A percentile compares a stretch with the other conserved stretches of the same genome.
Evolutionary conservation across 2,329 filamentous ascomycete genomes (phyloP).

Genomic region (Paramyrothecium sp.): DNA sequence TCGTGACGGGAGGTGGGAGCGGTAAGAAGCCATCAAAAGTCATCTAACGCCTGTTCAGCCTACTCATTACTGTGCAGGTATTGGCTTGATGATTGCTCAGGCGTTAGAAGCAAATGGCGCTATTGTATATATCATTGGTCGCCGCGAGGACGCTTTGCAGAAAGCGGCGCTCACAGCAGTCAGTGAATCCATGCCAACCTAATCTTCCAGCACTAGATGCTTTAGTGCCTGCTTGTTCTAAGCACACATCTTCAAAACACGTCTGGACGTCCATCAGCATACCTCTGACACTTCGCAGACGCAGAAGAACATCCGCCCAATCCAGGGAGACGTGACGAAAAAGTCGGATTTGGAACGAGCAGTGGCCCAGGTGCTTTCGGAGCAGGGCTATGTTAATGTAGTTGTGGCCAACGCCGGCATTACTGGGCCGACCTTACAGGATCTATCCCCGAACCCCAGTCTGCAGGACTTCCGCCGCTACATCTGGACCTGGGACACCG

Average conservation of each 20-base stretch:
- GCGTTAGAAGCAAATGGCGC: constrained; percentile 43
- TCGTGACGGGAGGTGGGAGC: constrained; percentile 37
- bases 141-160: too few species aligned
- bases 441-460: constrained; percentile 38
- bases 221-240: constrained; percentile 40
- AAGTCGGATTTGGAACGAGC: constrained; percentile 27
- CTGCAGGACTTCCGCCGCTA: constrained; percentile 41
- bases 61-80: neutral
- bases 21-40: constrained; percentile 46
- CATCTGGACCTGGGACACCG: constrained; percentile 46
- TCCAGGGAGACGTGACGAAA: too few species aligned
- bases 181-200: too few species aligned
- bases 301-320: too few species aligned
- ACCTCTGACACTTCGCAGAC: too few species aligned
- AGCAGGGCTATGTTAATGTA: constrained; percentile 43
- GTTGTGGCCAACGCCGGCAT: constrained; percentile 49
- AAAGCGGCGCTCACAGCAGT: too few species aligned
- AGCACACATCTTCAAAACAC: constrained; percentile 22
- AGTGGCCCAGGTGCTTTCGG: constrained; percentile 31
- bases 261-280: constrained; percentile 40
- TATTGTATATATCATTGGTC: constrained; percentile 40
- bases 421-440: constrained; percentile 43
- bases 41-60: neutral
- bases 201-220: too few species aligned
- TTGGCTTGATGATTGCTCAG: constrained; percentile 18